These are phyloP conservation scores for Plantago coronopus DNA, from an alignment of 305 asterid genomes.

Conservation along the genomic window DNA sequence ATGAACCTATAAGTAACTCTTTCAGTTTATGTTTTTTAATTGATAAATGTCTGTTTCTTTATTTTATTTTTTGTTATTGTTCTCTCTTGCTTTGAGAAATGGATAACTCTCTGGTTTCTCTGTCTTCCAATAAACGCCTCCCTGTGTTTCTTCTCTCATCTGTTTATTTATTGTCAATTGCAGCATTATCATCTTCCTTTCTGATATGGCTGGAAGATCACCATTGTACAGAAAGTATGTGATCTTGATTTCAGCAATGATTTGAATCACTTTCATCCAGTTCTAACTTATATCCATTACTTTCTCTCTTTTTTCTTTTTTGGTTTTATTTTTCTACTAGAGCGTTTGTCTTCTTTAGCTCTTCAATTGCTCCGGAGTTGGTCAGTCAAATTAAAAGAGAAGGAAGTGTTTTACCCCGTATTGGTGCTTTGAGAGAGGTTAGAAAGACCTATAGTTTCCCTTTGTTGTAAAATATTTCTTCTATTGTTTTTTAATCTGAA, in stretches of 20 bases:
- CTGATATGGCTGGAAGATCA: slow-evolving; percentile 94
- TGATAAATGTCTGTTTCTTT: background rate
- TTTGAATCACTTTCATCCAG: slow-evolving; percentile 21
- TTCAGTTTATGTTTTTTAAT: background rate
- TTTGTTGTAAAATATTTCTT: slow-evolving; percentile 19
- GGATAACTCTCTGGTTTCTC: slow-evolving; percentile 8
- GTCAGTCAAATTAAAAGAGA: slow-evolving; percentile 83
- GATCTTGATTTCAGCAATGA: slow-evolving; percentile 12
- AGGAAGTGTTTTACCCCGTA: slow-evolving; percentile 81
- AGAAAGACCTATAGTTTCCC: slow-evolving; percentile 6
- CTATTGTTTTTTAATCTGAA: slow-evolving; percentile 34
- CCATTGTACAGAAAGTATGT: slow-evolving; percentile 94
- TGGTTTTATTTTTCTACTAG: slow-evolving; percentile 35
- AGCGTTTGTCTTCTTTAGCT: slow-evolving; percentile 97
- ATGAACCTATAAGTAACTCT: background rate
- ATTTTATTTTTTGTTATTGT: background rate
- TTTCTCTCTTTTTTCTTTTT: slow-evolving; percentile 22
- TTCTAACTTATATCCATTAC: slow-evolving; percentile 19
- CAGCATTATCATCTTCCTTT: slow-evolving; percentile 86
- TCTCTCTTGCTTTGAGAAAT: background rate
- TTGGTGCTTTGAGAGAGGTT: slow-evolving; percentile 99
- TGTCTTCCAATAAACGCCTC: background rate
- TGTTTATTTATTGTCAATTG: slow-evolving; percentile 34
- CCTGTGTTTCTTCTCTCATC: slow-evolving; percentile 26
- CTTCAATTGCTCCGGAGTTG: slow-evolving; percentile 79